phyloP scores from a whole-genome alignment of 768 basidiomycete genomes.

The Amanita jacksonii region DNA sequence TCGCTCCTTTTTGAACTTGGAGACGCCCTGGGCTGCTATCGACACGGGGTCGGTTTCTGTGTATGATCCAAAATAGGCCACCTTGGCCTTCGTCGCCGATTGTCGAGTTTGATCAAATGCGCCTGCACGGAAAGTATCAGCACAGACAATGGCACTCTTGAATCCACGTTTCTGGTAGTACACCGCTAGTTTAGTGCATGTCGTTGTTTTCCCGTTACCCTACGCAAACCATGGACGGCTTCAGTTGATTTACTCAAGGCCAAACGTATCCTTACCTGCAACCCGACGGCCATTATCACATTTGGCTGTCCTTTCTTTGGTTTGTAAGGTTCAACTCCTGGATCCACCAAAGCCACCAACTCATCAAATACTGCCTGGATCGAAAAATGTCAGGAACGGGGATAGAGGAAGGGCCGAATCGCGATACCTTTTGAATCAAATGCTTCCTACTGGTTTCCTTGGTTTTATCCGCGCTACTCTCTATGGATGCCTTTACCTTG shows the following conservation, averaged over 20 bases:
- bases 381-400: background rate
- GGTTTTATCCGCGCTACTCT: slow-evolving; percentile 55
- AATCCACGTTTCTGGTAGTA: slow-evolving; percentile 96
- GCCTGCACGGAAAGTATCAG: slow-evolving; percentile 98
- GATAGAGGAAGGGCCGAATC: background rate
- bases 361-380: slow-evolving; percentile 98
- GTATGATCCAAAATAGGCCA: slow-evolving; percentile 98
- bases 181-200: slow-evolving; percentile 96
- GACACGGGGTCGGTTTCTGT: slow-evolving; percentile 97
- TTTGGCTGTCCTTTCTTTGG: slow-evolving; percentile 92
- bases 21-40: slow-evolving; percentile 89
- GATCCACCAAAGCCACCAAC: slow-evolving; percentile 89
- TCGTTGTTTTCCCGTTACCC: slow-evolving; percentile 99
- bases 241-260: too few relatives aligned
- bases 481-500: slow-evolving; percentile 78
- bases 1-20: slow-evolving; percentile 96
- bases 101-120: slow-evolving; percentile 99
- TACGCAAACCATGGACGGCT: too few relatives aligned
- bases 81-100: slow-evolving; percentile 97
- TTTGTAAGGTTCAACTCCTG: slow-evolving; percentile 91
- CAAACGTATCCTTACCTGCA: too few relatives aligned
- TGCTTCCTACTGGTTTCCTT: slow-evolving; percentile 80
- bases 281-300: slow-evolving; percentile 95
- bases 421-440: slow-evolving; percentile 72
- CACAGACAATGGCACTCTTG: slow-evolving; percentile 95